Percentiles rank a stretch among this genome's conserved stretches.
Evolutionary conservation across 306 rosid species (phyloP).

Genomic region (Nissolia schottii): DNA sequence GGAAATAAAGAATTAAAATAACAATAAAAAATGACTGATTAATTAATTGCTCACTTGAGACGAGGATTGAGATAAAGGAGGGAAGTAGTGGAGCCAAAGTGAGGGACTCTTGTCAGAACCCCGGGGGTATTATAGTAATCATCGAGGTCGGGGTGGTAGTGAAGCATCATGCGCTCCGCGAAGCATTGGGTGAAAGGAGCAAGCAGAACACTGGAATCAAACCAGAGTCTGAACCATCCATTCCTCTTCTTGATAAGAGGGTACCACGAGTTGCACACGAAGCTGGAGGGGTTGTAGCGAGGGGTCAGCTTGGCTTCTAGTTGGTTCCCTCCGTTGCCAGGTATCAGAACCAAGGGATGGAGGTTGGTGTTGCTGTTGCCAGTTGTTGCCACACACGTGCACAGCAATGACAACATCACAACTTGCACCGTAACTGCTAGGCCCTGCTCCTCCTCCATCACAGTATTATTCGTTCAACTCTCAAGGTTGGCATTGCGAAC

Average conservation of each 20-base stretch:
- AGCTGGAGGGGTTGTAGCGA: constrained; percentile 50
- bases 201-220: constrained; percentile 59
- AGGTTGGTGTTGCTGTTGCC: constrained; percentile 29
- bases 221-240: constrained; percentile 91
- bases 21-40: background rate
- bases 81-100: constrained; percentile 68
- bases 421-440: constrained; percentile 15
- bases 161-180: constrained; percentile 79
- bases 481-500: background rate
- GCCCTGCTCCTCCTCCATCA: constrained; percentile 25
- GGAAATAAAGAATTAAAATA: background rate
- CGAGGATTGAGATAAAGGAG: constrained; percentile 75
- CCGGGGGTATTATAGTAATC: constrained; percentile 72
- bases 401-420: constrained; percentile 33
- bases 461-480: background rate
- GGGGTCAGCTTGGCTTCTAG: constrained; percentile 59
- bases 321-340: constrained; percentile 91
- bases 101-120: constrained; percentile 58
- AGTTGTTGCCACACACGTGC: constrained; percentile 41
- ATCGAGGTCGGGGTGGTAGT: constrained; percentile 42
- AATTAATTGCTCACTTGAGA: constrained; percentile 57
- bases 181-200: constrained; percentile 77
- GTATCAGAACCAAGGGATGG: constrained; percentile 68
- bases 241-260: constrained; percentile 44
- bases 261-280: constrained; percentile 59